Evolutionary conservation across 2,329 filamentous ascomycete species (phyloP), one percentile per base, ranked within the genome.

Genomic region (Pezizomycotina sp.): DNA sequence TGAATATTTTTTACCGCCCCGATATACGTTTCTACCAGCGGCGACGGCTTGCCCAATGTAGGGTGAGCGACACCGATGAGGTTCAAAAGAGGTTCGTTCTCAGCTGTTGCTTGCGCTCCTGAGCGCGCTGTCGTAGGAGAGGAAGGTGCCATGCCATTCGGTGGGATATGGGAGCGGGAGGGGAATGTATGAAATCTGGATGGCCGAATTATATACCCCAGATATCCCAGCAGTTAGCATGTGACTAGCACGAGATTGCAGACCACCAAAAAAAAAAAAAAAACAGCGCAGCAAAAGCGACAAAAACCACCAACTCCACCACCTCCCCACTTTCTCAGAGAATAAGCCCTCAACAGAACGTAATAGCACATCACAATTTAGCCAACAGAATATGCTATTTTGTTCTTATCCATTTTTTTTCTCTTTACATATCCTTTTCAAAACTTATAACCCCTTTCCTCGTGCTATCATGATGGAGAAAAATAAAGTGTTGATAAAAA

Each of bases 1-100:
- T 1, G 82, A 91, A 52, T 86, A 91, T 25, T 36, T 22, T 25
- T 44, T 44, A 6, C 41, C 41, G 20, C 41, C 41, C 7, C 36
- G 26, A 24, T 44, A 44, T 12, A 44, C 41, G 27, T 36, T 44
- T 10, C 41, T 36, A 4, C 41, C 40, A 6, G 40, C 40, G 15
- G 35, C 32, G 2, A 43, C 36, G 4, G 41, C 41, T 8, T 36
- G 39, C n/a, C 41, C 41, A 18, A 44, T 27, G 26, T n/a, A n/a
- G n/a, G n/a, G n/a, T n/a, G n/a, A n/a, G n/a, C n/a, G n/a, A n/a
- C n/a, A 0, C 83, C 91, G 14, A 95, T 68, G 1, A 95, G 70
- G 4, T 81, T 79, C 3, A 95, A 63, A 4, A 93, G 65, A 1
- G 84, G 89, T 31, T 46, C 48, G 35, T 33, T 39, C 56, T 93